These are phyloP conservation scores for Parathielavia appendiculata DNA, from an alignment of 495 filamentous ascomycete genomes.

Conservation along the genomic window DNA sequence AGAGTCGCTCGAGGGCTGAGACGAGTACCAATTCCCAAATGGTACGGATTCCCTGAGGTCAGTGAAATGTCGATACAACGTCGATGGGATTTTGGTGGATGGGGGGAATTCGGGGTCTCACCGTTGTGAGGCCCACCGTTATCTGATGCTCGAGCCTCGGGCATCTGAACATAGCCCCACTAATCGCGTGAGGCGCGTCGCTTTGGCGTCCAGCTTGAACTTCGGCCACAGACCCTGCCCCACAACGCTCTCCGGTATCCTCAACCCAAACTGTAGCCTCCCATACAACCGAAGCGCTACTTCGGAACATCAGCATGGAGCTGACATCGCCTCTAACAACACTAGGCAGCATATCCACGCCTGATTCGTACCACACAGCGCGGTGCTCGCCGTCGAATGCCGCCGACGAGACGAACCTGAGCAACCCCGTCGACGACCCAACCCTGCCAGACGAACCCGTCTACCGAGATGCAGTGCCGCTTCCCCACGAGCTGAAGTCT, in stretches of 20 bases:
- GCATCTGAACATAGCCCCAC: not conserved
- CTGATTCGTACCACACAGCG: slow-evolving; percentile 23
- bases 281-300: not conserved
- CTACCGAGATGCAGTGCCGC: slow-evolving; percentile 50
- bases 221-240: not conserved
- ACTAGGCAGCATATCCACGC: slow-evolving; percentile 20
- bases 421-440: slow-evolving; percentile 17
- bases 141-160: not conserved
- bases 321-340: slow-evolving; percentile 25
- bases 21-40: not conserved
- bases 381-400: slow-evolving; percentile 13
- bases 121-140: slow-evolving; percentile 1
- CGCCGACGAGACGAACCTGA: slow-evolving; percentile 22
- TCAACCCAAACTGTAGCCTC: not conserved
- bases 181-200: slow-evolving; percentile 14
- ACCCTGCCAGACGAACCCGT: not conserved
- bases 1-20: not conserved
- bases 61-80: too few species aligned
- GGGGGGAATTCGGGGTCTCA: too few species aligned
- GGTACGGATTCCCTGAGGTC: too few species aligned
- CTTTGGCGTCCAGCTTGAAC: not conserved
- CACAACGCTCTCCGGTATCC: not conserved
- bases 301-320: slow-evolving; percentile 12
- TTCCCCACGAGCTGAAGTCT: slow-evolving; percentile 59
- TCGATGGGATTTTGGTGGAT: too few species aligned